Base-by-base conservation (phyloP, 2,329 filamentous ascomycete species). In the Fusarium secorum region DNA sequence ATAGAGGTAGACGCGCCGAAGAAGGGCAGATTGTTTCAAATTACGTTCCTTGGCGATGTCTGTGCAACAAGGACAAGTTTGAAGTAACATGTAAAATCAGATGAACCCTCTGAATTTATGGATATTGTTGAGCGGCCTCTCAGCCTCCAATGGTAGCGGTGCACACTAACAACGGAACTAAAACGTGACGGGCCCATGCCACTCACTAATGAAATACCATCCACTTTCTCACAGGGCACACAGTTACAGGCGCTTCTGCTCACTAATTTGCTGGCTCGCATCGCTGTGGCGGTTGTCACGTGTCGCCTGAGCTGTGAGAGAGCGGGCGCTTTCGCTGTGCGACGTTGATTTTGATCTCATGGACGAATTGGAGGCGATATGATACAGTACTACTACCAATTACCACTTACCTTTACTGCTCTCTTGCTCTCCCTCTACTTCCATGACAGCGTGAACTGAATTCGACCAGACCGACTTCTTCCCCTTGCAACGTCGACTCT, bases 211-310 rank as follows among this genome's bases (percentile, higher is more conserved):
- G 60, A 53, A 45, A 44, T 53, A 45, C 41, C 69, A 65, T 58
- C 61, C 61, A 66, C 52, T 65, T 70, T 70, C 70, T 71, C 65
- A 70, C 64, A 56, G 68, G 51, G 60, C 56, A 51, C 65, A n/a
- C 39, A 44, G 41, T 20, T 42, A 57, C 56, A 53, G 46, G 38
- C 64, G 56, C 52, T 56, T 51, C 48, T 48, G 45, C 58, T 58
- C 58, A 52, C 66, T 51, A 48, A 51, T 52, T 52, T 41, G 41
- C 65, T 51, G 53, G 39, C n/a, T 55, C 64, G 59, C 60, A 59
- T 61, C 57, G 59, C 62, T 58, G 68, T 74, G 68, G 69, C 68
- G 65, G 68, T 64, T 70, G 68, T 69, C 68, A 60, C 71, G 68
- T 63, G 61, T 70, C 72, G 54, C 52, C 33, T 33, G 44, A 17